phyloP scores from a whole-genome alignment of 1,284 basidiomycete species.

The Ustilago tritici region DNA sequence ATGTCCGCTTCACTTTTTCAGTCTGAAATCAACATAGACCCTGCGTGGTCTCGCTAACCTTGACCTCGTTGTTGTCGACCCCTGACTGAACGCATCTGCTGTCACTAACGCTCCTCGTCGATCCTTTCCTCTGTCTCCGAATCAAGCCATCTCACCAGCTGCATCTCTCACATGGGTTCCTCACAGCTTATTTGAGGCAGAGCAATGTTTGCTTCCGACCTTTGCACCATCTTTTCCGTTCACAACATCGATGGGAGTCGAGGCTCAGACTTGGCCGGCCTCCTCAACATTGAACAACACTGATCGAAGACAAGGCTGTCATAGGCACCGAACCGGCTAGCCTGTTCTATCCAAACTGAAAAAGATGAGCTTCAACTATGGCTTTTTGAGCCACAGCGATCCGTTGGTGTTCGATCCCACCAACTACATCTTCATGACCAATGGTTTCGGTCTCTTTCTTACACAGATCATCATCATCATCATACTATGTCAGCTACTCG shows the following conservation, averaged over 20 bases:
- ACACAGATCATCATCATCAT: constrained; percentile 56
- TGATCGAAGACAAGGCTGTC: background rate
- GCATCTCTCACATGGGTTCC: background rate
- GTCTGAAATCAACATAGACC: background rate
- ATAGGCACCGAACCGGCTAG: background rate
- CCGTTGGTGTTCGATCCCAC: constrained; percentile 46
- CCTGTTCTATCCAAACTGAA: background rate
- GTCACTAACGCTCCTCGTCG: constrained; percentile 2
- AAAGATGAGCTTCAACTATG: constrained; percentile 34
- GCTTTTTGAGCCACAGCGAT: constrained; percentile 49
- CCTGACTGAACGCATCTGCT: background rate
- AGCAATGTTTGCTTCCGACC: background rate
- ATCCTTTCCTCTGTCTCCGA: background rate
- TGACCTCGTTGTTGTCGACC: constrained; percentile 1
- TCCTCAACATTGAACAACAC: background rate
- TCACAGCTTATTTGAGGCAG: background rate
- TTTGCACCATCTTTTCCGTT: background rate
- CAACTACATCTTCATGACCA: constrained; percentile 43
- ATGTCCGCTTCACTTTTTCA: background rate
- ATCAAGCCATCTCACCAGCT: background rate
- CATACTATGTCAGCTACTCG: constrained; percentile 47
- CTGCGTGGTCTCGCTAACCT: background rate
- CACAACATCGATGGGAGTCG: background rate
- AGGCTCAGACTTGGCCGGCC: background rate
- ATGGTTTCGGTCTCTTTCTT: constrained; percentile 55